Conservation (phyloP, 805 yeast species). For the Saccharomycopsis schoenii region DNA sequence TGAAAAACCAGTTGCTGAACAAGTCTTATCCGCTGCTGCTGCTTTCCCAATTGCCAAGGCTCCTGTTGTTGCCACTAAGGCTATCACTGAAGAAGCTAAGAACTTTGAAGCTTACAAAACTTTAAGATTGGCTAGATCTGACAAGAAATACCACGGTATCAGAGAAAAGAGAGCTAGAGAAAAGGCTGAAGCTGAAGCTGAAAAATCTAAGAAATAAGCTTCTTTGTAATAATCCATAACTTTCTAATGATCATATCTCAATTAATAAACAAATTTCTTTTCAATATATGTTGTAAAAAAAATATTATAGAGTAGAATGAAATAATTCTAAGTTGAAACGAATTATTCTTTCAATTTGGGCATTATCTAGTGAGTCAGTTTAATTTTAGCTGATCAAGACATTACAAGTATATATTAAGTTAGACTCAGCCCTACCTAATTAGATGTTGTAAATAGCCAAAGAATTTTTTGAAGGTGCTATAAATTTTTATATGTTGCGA, state of each 20-base stretch:
- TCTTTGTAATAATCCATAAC: neutral
- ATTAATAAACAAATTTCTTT: conserved; percentile 1
- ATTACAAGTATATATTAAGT: no score
- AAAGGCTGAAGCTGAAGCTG: conserved; percentile 98
- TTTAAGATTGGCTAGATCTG: conserved; percentile 90
- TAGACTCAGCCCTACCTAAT: no score
- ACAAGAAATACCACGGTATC: conserved; percentile 88
- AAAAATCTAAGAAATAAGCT: conserved; percentile 80
- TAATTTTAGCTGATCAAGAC: no score
- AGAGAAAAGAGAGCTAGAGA: conserved; percentile 97
- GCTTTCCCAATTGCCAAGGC: conserved; percentile 87
- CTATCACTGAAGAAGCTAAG: conserved; percentile 59
- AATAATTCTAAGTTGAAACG: neutral
- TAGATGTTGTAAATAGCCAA: no score
- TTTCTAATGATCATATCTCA: conserved; percentile 1
- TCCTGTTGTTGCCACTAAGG: conserved; percentile 73
- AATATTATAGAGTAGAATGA: neutral
- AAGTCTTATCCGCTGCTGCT: conserved; percentile 63
- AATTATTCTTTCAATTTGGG: no score
- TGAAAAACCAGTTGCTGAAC: conserved; percentile 66
- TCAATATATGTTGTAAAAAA: conserved; percentile 1
- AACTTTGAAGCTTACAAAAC: conserved; percentile 84
- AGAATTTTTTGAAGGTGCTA: no score
- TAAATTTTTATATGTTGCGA: no score
- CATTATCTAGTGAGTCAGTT: no score